Conservation (phyloP, 139 green algal species). For the Micractinium sp. region DNA sequence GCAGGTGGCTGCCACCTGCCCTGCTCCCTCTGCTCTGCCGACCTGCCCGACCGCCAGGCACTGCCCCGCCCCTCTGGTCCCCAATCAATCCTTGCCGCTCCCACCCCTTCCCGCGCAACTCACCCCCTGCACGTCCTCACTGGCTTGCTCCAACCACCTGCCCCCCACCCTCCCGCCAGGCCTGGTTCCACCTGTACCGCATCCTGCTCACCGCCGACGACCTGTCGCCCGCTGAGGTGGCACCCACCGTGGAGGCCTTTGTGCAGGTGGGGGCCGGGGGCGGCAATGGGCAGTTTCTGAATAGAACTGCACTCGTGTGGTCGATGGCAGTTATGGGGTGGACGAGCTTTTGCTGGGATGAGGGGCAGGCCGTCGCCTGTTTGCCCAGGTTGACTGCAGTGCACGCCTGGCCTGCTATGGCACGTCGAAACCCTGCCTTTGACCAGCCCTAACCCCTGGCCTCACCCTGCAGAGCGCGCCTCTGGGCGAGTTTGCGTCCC, state of each 20-base stretch:
- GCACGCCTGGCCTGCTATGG: not conserved
- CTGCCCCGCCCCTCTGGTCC: too few species aligned
- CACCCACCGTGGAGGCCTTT: constrained; percentile 86
- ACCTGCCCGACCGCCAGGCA: not conserved
- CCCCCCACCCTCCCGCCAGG: constrained; percentile 19
- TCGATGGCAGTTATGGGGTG: too few species aligned
- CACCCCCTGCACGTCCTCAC: too few species aligned
- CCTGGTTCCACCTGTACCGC: constrained; percentile 94
- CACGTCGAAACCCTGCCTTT: not conserved
- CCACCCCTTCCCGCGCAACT: too few species aligned
- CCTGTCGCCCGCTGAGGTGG: constrained; percentile 31
- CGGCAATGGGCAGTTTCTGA: too few species aligned
- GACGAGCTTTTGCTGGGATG: too few species aligned
- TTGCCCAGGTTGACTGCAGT: not conserved
- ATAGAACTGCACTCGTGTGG: too few species aligned
- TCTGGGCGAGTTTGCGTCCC: constrained; percentile 84
- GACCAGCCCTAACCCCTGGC: not conserved
- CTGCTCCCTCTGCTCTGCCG: not conserved
- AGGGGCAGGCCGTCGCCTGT: too few species aligned
- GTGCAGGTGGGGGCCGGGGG: constrained; percentile 62
- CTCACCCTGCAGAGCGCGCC: constrained; percentile 60
- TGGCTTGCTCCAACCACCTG: not conserved
- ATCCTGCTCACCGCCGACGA: constrained; percentile 61
- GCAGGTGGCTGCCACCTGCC: not conserved
- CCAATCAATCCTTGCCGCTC: too few species aligned